A percentile compares a stretch with the other conserved stretches of the same genome.
phyloP scores from a whole-genome alignment of 2,329 filamentous ascomycete species.

The Penicillium sp. region DNA sequence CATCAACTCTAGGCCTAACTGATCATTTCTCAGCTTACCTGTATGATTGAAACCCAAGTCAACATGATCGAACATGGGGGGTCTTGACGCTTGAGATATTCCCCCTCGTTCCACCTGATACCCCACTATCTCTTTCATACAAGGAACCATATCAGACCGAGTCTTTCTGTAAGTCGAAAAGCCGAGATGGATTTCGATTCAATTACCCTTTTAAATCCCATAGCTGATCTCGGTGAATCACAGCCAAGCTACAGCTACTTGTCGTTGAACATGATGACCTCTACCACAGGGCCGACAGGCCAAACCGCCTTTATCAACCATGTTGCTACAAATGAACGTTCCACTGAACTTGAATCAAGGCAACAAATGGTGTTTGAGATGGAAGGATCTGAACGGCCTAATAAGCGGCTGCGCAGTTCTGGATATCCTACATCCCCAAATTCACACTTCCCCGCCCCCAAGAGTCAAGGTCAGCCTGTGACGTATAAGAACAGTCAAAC shows the following conservation, averaged over 20 bases:
- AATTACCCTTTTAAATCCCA: background rate
- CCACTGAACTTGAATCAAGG: background rate
- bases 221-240: background rate
- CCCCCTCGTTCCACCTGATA: background rate
- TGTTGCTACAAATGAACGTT: constrained; percentile 4
- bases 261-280: constrained; percentile 25
- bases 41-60: background rate
- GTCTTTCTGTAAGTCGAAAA: background rate
- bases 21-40: background rate
- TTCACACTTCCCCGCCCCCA: constrained; percentile 1
- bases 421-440: constrained; percentile 7
- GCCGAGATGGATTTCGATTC: background rate
- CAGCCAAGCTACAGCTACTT: constrained; percentile 6
- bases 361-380: background rate
- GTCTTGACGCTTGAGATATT: background rate
- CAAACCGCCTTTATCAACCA: constrained; percentile 18
- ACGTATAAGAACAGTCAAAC: background rate
- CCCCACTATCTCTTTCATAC: background rate
- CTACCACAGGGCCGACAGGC: constrained; percentile 18
- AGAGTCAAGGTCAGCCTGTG: background rate
- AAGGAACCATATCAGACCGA: background rate
- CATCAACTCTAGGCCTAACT: background rate
- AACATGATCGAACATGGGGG: constrained; percentile 8
- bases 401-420: constrained; percentile 20
- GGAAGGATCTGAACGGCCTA: constrained; percentile 16